Evolutionary conservation across 371 early-diverging fungal genomes (phyloP), one percentile per base, ranked within the genome.

Genomic region (Mycotypha africana): DNA sequence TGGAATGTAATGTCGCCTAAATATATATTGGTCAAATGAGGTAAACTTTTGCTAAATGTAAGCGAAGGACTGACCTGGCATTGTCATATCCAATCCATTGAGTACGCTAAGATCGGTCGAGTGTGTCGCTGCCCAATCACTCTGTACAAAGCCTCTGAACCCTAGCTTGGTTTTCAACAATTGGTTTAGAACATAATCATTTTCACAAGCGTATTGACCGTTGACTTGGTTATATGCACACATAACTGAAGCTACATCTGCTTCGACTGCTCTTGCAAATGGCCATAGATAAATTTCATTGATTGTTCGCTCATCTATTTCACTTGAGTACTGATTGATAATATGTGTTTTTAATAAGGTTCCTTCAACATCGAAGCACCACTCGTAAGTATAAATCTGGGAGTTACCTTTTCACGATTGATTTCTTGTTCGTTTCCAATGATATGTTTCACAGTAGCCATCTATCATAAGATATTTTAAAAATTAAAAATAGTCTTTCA

Each of bases 251-350:
- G 49, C 76, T 1, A 70, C 78, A 28, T 70, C 81, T 7, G 74
- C 79, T 35, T 78, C 70, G 1, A 81, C 52, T 23, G 63, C 55
- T 32, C 59, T 54, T 15, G 67, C 60, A 67, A 79, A 82, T 10
- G 84, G 78, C 49, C 65, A 67, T 14, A 77, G 26, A 47, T 81
- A 84, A 1, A 79, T 49, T 53, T 84, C 84, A 34, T 77, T 73
- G 15, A 81, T 34, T 0, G 81, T 68, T 23, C 77, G 57, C 16
- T 76, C 71, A 58, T 78, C 79, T n/a, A 78, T 53, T 35, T 58
- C 33, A 35, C 58, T 57, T n/a, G 64, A 58, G 5, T 52, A 47
- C 65, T 60, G 36, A 25, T n/a, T 33, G n/a, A 33, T 25, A 22
- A n/a, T n/a, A n/a, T n/a, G n/a, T n/a, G n/a, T n/a, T n/a, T n/a